Percentiles rank a stretch among this genome's conserved stretches.
Conservation (phyloP, 2,329 filamentous ascomycete species). For the Botrytis fabae region DNA sequence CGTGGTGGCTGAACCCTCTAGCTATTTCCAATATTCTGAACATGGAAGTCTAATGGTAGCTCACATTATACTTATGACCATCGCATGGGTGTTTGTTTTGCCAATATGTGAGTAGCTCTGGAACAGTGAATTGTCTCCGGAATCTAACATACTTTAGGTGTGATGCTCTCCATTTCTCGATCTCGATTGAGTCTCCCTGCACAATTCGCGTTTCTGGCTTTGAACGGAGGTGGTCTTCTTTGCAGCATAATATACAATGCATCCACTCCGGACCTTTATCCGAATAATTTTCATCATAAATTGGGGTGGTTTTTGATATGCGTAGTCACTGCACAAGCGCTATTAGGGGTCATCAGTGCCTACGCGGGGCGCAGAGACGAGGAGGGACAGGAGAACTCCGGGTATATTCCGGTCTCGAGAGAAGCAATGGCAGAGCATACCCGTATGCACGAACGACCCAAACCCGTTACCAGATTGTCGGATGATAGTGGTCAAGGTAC, state of each 20-base stretch:
- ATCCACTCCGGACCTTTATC: conserved; percentile 81
- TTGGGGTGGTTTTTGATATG: conserved; percentile 82
- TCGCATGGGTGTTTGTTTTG: conserved; percentile 69
- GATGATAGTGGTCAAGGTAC: conserved; percentile 73
- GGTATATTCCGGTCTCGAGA: conserved; percentile 63
- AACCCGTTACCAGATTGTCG: conserved; percentile 54
- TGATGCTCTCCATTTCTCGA: conserved; percentile 81
- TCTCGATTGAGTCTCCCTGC: conserved; percentile 70
- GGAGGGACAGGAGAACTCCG: conserved; percentile 48
- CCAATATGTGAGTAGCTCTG: conserved; percentile 59
- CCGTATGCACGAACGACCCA: conserved; percentile 44
- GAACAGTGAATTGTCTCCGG: not conserved
- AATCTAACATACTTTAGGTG: conserved; percentile 40
- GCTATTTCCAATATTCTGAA: conserved; percentile 46
- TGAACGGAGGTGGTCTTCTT: conserved; percentile 65
- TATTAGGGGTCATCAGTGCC: conserved; percentile 49
- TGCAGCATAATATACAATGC: conserved; percentile 73
- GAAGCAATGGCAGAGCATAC: conserved; percentile 55
- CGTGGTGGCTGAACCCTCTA: conserved; percentile 38
- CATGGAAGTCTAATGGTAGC: conserved; percentile 46
- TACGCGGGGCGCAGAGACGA: conserved; percentile 37
- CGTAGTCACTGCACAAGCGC: conserved; percentile 67
- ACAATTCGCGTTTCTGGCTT: conserved; percentile 67
- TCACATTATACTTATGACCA: conserved; percentile 67
- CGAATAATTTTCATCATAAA: conserved; percentile 84